Conservation (phyloP, 192 early-diverging fungal species). For the Dispira parvispora region DNA sequence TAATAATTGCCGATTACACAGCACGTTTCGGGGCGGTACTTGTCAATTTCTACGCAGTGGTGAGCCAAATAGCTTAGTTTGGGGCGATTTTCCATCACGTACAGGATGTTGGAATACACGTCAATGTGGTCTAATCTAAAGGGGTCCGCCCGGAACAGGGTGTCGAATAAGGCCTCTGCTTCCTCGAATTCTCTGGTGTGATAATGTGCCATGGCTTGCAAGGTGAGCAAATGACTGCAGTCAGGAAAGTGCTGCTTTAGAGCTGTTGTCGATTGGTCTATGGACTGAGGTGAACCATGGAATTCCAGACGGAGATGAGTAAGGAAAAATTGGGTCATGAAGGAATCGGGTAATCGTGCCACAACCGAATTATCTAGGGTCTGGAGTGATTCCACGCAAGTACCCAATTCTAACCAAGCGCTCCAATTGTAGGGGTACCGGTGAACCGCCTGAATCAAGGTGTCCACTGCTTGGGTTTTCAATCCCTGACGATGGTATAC, state of each 20-base stretch:
- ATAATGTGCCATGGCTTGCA: constrained; percentile 43
- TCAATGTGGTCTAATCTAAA: constrained; percentile 67
- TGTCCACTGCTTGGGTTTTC: constrained; percentile 25
- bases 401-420: constrained; percentile 68
- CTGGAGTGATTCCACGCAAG: constrained; percentile 27
- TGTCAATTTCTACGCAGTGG: constrained; percentile 46
- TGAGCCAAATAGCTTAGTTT: constrained; percentile 68
- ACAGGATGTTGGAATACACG: constrained; percentile 75
- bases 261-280: constrained; percentile 17
- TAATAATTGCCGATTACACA: constrained; percentile 83
- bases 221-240: constrained; percentile 45
- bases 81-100: constrained; percentile 47
- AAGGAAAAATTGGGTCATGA: constrained; percentile 32
- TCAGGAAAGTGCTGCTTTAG: constrained; percentile 34
- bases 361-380: constrained; percentile 3
- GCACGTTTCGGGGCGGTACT: constrained; percentile 78
- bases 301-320: constrained; percentile 39
- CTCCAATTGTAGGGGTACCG: constrained; percentile 78
- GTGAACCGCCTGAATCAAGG: constrained; percentile 46
- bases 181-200: constrained; percentile 52
- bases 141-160: constrained; percentile 52
- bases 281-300: constrained; percentile 18
- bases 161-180: constrained; percentile 48
- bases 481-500: constrained; percentile 17
- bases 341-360: constrained; percentile 16